phyloP scores from a whole-genome alignment of 2,329 filamentous ascomycete genomes.

The Phialophora expanda region DNA sequence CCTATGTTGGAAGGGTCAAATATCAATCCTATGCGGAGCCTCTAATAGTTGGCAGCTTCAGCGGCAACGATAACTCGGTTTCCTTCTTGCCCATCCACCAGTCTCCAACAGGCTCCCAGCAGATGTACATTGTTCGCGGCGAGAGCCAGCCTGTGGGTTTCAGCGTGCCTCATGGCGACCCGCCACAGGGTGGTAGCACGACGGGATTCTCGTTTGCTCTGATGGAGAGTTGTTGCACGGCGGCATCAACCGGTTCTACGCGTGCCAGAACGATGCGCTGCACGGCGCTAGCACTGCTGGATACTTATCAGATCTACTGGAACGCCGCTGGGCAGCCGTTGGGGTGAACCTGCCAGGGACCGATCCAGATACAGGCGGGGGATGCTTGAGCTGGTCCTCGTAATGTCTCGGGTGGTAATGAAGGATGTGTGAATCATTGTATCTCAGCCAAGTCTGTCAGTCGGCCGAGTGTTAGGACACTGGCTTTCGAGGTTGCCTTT shows the following conservation, averaged over 20 bases:
- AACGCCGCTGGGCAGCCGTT: conserved; percentile 5
- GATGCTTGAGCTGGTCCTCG: background rate
- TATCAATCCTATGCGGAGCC: conserved; percentile 26
- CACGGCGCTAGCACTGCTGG: conserved; percentile 1
- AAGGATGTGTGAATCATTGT: no score
- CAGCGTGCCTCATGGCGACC: conserved; percentile 21
- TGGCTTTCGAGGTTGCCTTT: no score
- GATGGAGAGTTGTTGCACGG: conserved; percentile 15
- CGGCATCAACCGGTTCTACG: conserved; percentile 23
- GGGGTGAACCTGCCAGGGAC: conserved; percentile 20
- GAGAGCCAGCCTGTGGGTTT: conserved; percentile 24
- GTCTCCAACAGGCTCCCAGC: conserved; percentile 22
- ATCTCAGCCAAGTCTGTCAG: no score
- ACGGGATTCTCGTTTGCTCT: conserved; percentile 19
- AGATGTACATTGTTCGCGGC: conserved; percentile 19
- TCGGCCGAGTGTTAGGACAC: no score
- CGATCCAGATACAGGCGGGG: conserved; percentile 16
- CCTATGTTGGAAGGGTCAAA: conserved; percentile 28
- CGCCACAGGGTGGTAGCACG: conserved; percentile 19
- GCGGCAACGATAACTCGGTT: conserved; percentile 15
- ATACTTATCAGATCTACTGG: conserved; percentile 29
- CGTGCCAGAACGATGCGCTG: conserved; percentile 23
- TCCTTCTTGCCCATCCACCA: conserved; percentile 24
- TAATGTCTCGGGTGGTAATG: no score
- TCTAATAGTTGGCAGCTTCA: conserved; percentile 13